A percentile compares a stretch with the other conserved stretches of the same genome.
Evolutionary conservation across 305 asterid genomes (phyloP).

Genomic region (Solanum chacoense): DNA sequence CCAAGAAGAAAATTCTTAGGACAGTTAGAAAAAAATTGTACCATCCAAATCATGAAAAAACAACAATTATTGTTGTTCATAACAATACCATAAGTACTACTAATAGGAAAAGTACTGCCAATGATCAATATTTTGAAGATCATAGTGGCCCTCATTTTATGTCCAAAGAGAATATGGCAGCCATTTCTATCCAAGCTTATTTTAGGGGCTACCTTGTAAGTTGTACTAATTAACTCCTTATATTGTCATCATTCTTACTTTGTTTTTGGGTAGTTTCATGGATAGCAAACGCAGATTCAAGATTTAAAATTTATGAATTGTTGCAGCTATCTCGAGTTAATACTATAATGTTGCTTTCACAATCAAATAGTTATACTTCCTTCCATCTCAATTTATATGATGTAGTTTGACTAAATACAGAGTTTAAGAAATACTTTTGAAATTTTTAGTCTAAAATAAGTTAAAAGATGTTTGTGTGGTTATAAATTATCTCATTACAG

Average conservation of each 20-base stretch:
- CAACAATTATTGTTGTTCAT: constrained; percentile 1
- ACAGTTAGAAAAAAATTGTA: constrained; percentile 11
- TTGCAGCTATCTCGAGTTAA: neutral
- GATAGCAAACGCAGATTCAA: neutral
- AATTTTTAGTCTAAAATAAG: neutral
- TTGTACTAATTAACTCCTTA: neutral
- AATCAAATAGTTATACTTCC: too few species aligned
- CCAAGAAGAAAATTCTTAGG: constrained; percentile 15
- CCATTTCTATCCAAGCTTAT: constrained; percentile 29
- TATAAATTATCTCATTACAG: neutral
- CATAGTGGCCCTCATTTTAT: neutral
- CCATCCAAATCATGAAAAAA: constrained; percentile 4
- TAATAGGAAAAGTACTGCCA: neutral
- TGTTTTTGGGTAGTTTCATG: neutral
- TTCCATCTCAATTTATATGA: neutral
- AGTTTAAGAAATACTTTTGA: neutral
- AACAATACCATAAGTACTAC: constrained; percentile 1
- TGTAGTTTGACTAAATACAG: neutral
- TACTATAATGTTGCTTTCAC: neutral
- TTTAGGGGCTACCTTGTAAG: constrained; percentile 30
- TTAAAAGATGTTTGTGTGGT: neutral
- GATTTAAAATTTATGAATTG: neutral
- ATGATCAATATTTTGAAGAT: constrained; percentile 3
- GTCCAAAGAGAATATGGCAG: constrained; percentile 19
- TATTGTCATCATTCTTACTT: neutral